Evolutionary conservation across 805 yeast species (phyloP).

Genomic region (Monosporozyma yasuniensis): DNA sequence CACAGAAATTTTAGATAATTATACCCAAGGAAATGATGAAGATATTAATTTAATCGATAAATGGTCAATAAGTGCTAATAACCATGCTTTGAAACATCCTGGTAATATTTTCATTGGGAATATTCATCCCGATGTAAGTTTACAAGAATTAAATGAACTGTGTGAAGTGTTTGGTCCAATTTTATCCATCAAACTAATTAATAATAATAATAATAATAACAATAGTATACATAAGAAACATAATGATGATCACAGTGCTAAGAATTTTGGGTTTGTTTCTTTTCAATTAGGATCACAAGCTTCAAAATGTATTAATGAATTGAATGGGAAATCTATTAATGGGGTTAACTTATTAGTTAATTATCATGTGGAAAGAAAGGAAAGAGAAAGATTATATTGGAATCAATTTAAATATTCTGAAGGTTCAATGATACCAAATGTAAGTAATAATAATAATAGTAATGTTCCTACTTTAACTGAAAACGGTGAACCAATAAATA

Average conservation of each 20-base stretch:
- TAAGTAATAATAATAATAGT: background rate
- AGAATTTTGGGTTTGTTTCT: constrained; percentile 61
- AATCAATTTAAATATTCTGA: constrained; percentile 28
- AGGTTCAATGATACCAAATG: background rate
- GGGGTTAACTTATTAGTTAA: constrained; percentile 40
- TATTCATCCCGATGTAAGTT: constrained; percentile 32
- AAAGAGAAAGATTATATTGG: constrained; percentile 37
- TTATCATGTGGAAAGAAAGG: constrained; percentile 57
- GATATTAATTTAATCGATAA: constrained; percentile 5
- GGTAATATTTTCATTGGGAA: constrained; percentile 51
- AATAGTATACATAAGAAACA: constrained; percentile 5
- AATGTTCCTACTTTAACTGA: background rate
- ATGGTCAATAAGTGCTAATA: constrained; percentile 25
- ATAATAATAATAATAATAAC: constrained; percentile 22
- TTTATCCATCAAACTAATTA: constrained; percentile 39
- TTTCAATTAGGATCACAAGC: constrained; percentile 52
- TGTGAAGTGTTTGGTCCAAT: constrained; percentile 37
- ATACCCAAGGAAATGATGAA: constrained; percentile 1
- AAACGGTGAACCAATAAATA: background rate
- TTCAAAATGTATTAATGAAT: constrained; percentile 46
- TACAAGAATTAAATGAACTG: constrained; percentile 32
- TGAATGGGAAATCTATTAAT: constrained; percentile 36
- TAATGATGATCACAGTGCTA: constrained; percentile 30
- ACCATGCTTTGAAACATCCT: constrained; percentile 39
- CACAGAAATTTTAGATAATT: constrained; percentile 2